These are phyloP conservation scores for Plasmodium gallinaceum DNA, from an alignment of 169 alveolate genomes.

Conservation along the genomic window DNA sequence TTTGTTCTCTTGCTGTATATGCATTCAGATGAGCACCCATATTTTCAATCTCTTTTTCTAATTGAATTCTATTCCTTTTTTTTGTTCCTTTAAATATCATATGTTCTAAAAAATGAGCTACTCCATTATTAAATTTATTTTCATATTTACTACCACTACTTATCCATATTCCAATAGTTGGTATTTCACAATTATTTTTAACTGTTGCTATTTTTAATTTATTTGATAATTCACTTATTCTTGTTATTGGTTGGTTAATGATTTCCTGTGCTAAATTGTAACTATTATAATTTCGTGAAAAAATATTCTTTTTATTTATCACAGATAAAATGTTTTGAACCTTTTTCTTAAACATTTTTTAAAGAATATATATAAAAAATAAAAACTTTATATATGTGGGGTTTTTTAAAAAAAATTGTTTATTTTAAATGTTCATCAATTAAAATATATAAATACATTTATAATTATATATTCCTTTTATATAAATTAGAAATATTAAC, in stretches of 20 bases:
- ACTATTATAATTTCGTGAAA: slow-evolving; percentile 6
- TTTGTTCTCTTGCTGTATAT: slow-evolving; percentile 97
- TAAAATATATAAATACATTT: too few species aligned
- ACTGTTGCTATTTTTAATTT: slow-evolving; percentile 94
- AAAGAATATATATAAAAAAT: too few species aligned
- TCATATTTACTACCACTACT: slow-evolving; percentile 97
- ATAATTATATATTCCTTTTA: too few species aligned
- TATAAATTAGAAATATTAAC: too few species aligned
- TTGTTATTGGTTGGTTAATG: slow-evolving; percentile 40
- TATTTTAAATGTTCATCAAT: too few species aligned
- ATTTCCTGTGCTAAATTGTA: slow-evolving; percentile 29
- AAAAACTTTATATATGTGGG: too few species aligned
- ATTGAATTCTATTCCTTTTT: slow-evolving; percentile 90
- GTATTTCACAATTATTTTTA: slow-evolving; percentile 84
- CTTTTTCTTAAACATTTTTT: slow-evolving; percentile 10
- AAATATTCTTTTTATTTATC: not conserved
- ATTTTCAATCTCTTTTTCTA: slow-evolving; percentile 96
- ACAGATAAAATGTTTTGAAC: not conserved
- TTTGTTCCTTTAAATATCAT: slow-evolving; percentile 97
- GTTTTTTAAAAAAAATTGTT: too few species aligned
- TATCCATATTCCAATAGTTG: slow-evolving; percentile 95
- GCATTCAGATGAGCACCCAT: slow-evolving; percentile 98
- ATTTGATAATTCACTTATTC: slow-evolving; percentile 80
- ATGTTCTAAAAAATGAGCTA: slow-evolving; percentile 98
- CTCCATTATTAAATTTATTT: slow-evolving; percentile 93